Conservation (phyloP, 2,329 filamentous ascomycete genomes). For the Calcarisporium arbuscula region DNA sequence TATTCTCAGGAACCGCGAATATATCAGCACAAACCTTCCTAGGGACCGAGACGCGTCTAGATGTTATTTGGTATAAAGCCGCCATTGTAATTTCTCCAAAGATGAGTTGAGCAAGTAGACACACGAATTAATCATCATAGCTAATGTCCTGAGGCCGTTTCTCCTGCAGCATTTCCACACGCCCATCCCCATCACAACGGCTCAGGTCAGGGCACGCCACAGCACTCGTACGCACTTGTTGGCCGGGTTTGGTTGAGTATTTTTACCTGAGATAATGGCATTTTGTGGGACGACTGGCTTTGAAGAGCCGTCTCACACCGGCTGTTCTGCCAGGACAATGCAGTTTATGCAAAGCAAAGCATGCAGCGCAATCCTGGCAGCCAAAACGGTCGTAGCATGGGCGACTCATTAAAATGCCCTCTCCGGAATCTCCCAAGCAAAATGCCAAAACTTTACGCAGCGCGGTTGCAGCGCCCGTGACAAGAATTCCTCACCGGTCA, state of each 20-base stretch:
- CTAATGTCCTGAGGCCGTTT: constrained; percentile 32
- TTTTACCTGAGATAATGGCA: constrained; percentile 20
- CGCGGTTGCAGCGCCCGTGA: no score
- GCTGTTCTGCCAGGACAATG: constrained; percentile 12
- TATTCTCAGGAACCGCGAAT: no score
- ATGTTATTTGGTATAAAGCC: constrained; percentile 35
- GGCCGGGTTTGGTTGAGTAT: no score
- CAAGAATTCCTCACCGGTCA: no score
- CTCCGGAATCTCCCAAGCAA: no score
- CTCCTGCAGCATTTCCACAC: constrained; percentile 30
- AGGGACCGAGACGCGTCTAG: constrained; percentile 18
- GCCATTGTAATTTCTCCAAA: constrained; percentile 32
- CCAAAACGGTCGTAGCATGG: no score
- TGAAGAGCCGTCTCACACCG: not conserved
- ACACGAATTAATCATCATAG: constrained; percentile 33
- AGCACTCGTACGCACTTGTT: no score
- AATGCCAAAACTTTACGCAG: no score
- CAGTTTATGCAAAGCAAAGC: constrained; percentile 5
- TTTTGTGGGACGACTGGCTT: constrained; percentile 19
- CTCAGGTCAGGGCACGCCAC: constrained; percentile 9
- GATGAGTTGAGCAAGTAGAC: constrained; percentile 29
- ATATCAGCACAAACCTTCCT: constrained; percentile 19
- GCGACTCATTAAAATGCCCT: no score
- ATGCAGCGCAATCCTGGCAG: constrained; percentile 4
- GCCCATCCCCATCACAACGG: constrained; percentile 26